A percentile compares a stretch with the other conserved stretches of the same genome.
Evolutionary conservation across 352 stramenopile species (phyloP).

Genomic region (Globisporangium heterothallicum): DNA sequence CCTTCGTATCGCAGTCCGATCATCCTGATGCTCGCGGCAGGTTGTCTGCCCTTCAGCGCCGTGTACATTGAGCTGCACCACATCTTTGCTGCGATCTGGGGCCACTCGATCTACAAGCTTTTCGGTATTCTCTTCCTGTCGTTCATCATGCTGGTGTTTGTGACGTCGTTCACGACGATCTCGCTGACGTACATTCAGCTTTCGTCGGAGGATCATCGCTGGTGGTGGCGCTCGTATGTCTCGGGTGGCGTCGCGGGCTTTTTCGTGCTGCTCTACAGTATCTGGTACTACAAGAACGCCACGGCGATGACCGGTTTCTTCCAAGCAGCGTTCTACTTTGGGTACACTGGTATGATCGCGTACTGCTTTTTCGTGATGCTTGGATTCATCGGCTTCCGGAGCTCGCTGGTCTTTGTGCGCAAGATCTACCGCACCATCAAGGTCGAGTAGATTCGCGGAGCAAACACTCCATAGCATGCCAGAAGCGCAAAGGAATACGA

Average conservation of each 20-base stretch:
- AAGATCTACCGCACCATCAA: constrained; percentile 98
- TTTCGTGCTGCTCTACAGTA: constrained; percentile 95
- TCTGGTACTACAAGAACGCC: constrained; percentile 94
- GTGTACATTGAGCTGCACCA: constrained; percentile 99
- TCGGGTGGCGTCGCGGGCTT: constrained; percentile 93
- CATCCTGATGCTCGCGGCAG: constrained; percentile 90
- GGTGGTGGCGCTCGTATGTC: constrained; percentile 96
- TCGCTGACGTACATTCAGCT: constrained; percentile 98
- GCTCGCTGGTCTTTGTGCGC: constrained; percentile 93
- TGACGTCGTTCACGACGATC: constrained; percentile 97
- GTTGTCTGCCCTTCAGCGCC: constrained; percentile 95
- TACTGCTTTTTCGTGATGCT: constrained; percentile 98
- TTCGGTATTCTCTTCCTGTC: constrained; percentile 97
- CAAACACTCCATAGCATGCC: too few species aligned
- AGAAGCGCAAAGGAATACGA: too few species aligned
- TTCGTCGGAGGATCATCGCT: constrained; percentile 93
- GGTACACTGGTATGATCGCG: constrained; percentile 95
- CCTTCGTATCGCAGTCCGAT: constrained; percentile 84
- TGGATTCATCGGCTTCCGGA: constrained; percentile 94
- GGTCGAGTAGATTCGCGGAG: constrained; percentile 93
- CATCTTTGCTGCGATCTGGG: constrained; percentile 98
- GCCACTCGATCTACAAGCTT: constrained; percentile 98
- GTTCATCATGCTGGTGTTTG: constrained; percentile 94
- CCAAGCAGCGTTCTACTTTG: constrained; percentile 97
- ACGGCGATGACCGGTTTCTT: constrained; percentile 95